Conservation (phyloP, 139 green algal species). For the Micractinium conductrix region DNA sequence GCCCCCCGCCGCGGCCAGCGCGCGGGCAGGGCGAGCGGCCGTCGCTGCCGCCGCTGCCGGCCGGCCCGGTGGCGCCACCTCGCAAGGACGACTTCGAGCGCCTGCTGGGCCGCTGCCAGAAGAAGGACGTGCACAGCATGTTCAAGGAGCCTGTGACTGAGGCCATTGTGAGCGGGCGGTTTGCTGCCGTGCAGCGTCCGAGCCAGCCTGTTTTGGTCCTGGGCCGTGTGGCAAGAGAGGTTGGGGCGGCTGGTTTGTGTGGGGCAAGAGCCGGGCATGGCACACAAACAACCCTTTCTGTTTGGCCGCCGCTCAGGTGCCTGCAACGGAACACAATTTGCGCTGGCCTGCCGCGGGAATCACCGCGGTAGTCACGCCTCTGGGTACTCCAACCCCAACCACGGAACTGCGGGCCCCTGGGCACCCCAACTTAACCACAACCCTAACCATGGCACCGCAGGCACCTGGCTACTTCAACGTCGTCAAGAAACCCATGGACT, state of each 20-base stretch:
- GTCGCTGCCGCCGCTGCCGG: slow-evolving; percentile 8
- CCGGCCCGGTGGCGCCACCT: slow-evolving; percentile 22
- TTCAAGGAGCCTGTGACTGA: slow-evolving; percentile 74
- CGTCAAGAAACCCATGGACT: slow-evolving; percentile 86
- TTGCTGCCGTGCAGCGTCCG: not conserved
- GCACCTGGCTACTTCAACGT: slow-evolving; percentile 66
- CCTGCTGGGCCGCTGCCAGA: slow-evolving; percentile 56
- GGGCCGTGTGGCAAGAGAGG: too few relatives aligned
- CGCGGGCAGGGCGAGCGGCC: too few relatives aligned
- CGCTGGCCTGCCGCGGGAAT: too few relatives aligned
- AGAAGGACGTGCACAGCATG: slow-evolving; percentile 58
- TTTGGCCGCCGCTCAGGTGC: too few relatives aligned
- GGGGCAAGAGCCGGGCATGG: too few relatives aligned
- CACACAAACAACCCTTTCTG: not conserved
- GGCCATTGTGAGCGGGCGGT: slow-evolving; percentile 37
- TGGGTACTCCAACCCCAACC: too few relatives aligned
- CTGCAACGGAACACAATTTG: too few relatives aligned
- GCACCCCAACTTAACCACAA: too few relatives aligned
- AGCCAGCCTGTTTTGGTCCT: too few relatives aligned
- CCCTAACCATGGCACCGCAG: slow-evolving; percentile 34
- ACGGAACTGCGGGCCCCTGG: too few relatives aligned
- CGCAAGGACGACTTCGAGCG: slow-evolving; percentile 46
- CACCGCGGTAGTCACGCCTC: too few relatives aligned
- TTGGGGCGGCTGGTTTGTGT: too few relatives aligned
- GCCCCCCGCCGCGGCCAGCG: not conserved